Percentiles rank a stretch among this genome's conserved stretches.
phyloP scores from a whole-genome alignment of 225 moss, liverwort and hornwort genomes.

The Sphagnum tenellum region DNA sequence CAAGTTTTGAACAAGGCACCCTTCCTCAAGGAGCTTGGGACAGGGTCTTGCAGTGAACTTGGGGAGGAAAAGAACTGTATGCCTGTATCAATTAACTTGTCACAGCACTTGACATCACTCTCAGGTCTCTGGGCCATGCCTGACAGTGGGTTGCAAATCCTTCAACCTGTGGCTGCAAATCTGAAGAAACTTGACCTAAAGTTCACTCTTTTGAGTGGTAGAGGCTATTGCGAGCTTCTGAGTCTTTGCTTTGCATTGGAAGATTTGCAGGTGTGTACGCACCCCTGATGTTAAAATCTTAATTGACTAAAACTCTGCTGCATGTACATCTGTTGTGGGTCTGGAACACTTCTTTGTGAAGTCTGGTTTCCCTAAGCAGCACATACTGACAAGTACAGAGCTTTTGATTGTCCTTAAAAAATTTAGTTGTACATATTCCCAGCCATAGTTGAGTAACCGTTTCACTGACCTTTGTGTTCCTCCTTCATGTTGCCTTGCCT shows the following conservation, averaged over 20 bases:
- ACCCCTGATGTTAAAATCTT: neutral
- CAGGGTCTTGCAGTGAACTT: constrained; percentile 46
- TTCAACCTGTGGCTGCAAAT: constrained; percentile 40
- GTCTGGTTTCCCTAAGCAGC: neutral
- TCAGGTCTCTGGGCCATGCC: constrained; percentile 56
- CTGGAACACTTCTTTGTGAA: neutral
- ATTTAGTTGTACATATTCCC: too few species aligned
- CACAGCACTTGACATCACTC: constrained; percentile 27
- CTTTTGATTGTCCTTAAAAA: too few species aligned
- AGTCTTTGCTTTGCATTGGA: constrained; percentile 59
- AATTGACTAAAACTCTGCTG: too few species aligned
- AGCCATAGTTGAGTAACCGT: too few species aligned
- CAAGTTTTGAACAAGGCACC: constrained; percentile 33
- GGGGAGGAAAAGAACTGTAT: constrained; percentile 17
- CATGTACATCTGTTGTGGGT: neutral
- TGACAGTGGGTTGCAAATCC: constrained; percentile 34
- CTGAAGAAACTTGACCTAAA: constrained; percentile 68
- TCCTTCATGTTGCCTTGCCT: too few species aligned
- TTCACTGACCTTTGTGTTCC: too few species aligned
- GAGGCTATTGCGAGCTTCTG: constrained; percentile 53
- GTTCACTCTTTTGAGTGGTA: constrained; percentile 38
- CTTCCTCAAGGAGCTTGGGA: constrained; percentile 48
- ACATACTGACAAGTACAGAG: neutral
- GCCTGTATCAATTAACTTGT: constrained; percentile 17
- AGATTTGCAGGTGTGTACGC: constrained; percentile 47